Evolutionary conservation across 1,139 yeast genomes (phyloP).

Genomic region (Yarrowia galli): DNA sequence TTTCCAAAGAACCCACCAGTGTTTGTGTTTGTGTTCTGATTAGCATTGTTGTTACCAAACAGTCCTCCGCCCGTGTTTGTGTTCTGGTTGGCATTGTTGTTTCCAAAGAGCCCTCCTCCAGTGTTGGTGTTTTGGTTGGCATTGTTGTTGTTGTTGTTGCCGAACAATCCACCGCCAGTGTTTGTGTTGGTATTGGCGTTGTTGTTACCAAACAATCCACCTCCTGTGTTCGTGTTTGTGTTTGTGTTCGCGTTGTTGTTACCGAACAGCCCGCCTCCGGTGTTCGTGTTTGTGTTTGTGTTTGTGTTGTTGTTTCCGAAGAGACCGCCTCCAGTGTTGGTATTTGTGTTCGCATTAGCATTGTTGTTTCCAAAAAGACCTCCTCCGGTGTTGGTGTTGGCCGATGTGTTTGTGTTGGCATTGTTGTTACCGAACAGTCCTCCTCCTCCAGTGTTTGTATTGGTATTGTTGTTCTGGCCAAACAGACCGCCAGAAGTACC

Average conservation of each 20-base stretch:
- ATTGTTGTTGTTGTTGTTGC: background rate
- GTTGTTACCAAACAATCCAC: slow-evolving; percentile 48
- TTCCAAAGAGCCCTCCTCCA: slow-evolving; percentile 1
- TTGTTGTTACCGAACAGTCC: slow-evolving; percentile 48
- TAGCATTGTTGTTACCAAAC: slow-evolving; percentile 36
- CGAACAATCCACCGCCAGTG: slow-evolving; percentile 1
- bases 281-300: slow-evolving; percentile 39
- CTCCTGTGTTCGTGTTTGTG: slow-evolving; percentile 40
- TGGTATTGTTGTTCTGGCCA: slow-evolving; percentile 19
- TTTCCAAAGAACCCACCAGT: slow-evolving; percentile 52
- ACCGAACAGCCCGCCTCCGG: slow-evolving; percentile 36
- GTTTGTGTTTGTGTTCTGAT: slow-evolving; percentile 41
- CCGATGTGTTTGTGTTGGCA: slow-evolving; percentile 38
- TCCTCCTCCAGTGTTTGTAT: slow-evolving; percentile 43
- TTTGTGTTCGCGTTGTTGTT: slow-evolving; percentile 40
- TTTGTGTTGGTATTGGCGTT: slow-evolving; percentile 40
- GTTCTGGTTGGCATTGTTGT: background rate
- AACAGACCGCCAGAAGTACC: slow-evolving; percentile 19
- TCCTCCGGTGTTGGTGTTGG: slow-evolving; percentile 10
- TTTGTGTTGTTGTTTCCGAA: slow-evolving; percentile 15
- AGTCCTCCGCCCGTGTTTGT: slow-evolving; percentile 9
- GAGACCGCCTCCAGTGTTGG: slow-evolving; percentile 8
- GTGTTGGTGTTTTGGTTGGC: background rate
- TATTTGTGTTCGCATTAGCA: background rate
- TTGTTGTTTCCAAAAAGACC: slow-evolving; percentile 9